Conservation (phyloP, 2,329 filamentous ascomycete genomes). For the Lecanicillium sp. region DNA sequence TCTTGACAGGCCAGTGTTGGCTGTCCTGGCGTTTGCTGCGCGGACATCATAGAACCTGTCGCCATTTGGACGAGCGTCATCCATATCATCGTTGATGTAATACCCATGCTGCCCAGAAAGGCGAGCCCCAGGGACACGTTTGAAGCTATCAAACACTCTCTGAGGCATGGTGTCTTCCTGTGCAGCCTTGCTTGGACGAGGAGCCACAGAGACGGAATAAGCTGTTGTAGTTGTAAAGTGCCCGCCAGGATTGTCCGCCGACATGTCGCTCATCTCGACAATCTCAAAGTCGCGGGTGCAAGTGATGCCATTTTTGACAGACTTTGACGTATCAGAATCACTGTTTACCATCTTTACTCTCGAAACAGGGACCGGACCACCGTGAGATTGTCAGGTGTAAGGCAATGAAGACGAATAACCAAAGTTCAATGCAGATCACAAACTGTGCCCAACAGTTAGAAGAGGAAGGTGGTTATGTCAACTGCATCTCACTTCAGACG, state of each 20-base stretch:
- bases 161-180: slow-evolving; percentile 14
- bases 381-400: too few species aligned
- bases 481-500: too few species aligned
- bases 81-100: slow-evolving; percentile 14
- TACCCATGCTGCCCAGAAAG: slow-evolving; percentile 22
- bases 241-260: neutral
- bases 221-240: slow-evolving; percentile 9
- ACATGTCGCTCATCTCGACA: slow-evolving; percentile 12
- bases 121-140: slow-evolving; percentile 40
- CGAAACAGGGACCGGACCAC: too few species aligned
- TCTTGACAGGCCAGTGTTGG: slow-evolving; percentile 59
- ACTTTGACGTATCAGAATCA: slow-evolving; percentile 7
- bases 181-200: neutral
- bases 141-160: slow-evolving; percentile 45
- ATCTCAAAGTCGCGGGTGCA: slow-evolving; percentile 13
- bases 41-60: slow-evolving; percentile 37
- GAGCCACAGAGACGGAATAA: slow-evolving; percentile 9
- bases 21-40: slow-evolving; percentile 56
- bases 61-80: slow-evolving; percentile 12
- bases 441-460: too few species aligned
- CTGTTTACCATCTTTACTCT: slow-evolving; percentile 3
- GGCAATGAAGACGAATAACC: too few species aligned
- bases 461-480: too few species aligned
- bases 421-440: too few species aligned
- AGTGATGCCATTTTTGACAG: slow-evolving; percentile 10